Base-by-base conservation (phyloP, 1,284 basidiomycete genomes). In the Waitea zeae region DNA sequence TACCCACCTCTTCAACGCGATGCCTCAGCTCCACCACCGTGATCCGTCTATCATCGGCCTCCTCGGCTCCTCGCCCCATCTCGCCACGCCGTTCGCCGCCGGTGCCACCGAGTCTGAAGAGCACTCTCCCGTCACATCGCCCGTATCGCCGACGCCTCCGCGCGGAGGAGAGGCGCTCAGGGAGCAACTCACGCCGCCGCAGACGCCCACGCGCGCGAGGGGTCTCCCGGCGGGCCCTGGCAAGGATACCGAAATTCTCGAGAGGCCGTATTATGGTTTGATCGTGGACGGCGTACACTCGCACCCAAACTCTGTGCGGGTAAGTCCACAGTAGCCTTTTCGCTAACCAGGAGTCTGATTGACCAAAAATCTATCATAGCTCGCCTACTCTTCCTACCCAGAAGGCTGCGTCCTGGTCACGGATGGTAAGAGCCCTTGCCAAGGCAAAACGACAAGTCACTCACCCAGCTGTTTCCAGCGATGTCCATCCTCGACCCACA, bases 271-370 rank as follows among this genome's bases (percentile, higher is more conserved):
- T 56, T 93, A 83, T 48, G 86, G 82, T 36, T 58, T 92, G 39
- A 93, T 93, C 41, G 86, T 87, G 9, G 88, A 93, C 49, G 88
- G 88, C 1, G 74, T 88, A 38, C 88, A 93, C 51, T 82, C 74
- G 17, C 87, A 92, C 53, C 87, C 88, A 3, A 86, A 88, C 53
- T 84, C 82, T 31, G 82, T 92, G 36, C 64, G 83, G n/a, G n/a
- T n/a, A n/a, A n/a, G n/a, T n/a, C n/a, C n/a, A 45, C 80, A n/a
- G n/a, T n/a, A n/a, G 11, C 33, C 5, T 31, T 30, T 35, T 19
- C 32, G 20, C 14, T 17, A 18, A 29, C 30, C 22, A 18, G 12
- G 5, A 32, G n/a, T n/a, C 28, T 43, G 11, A 41, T 22, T 39
- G 20, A 29, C 24, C 28, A 4, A 15, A 12, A 33, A 13, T 29